Evolutionary conservation across 2,329 filamentous ascomycete species (phyloP), one percentile per base, ranked within the genome.

Genomic region (Myriosclerotinia scirpicola): DNA sequence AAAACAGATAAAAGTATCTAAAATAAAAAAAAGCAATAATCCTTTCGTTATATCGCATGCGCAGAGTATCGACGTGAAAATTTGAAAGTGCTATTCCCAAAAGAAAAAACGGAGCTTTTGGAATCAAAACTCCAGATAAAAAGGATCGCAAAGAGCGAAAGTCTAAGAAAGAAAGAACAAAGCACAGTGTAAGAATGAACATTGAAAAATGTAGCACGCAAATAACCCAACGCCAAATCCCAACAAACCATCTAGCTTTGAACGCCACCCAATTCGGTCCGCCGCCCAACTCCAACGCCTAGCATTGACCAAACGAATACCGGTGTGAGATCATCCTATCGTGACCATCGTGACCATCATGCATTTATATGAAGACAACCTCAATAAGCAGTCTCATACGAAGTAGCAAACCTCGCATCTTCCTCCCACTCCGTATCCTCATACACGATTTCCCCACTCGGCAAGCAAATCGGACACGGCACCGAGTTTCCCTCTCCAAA

Each of bases 391-490:
- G 30, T 22, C 12, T 59, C 44, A 22, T 61, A 61, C 14, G 15
- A 36, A 14, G 5, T 17, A 22, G 22, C 14, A 11, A 50, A 61
- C 1, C 44, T 17, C 14, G 14, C 14, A 12, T 61, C 8, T 1
- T 2, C 58, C n/a, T 7, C 20, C 58, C 58, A 50, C 14, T 38
- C 20, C 8, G n/a, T n/a, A 7, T 61, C 44, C 34, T 26, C 58
- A 38, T 50, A 50, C 1, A 15, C 26, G 5, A 61, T 38, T 22
- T 52, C 58, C 15, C 34, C 58, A 38, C 44, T 61, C 8, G 44
- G 58, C 44, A 50, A 14, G 17, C 58, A 61, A 50, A 61, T 61
- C n/a, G 58, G 58, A 52, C 58, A 61, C 9, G 34, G 58, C n/a
- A 61, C 44, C 14, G 30, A 61, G 17, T 22, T 17, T 26, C 6